These are phyloP conservation scores for Exsudoporus frostii DNA, from an alignment of 768 basidiomycete genomes.

Conservation along the genomic window DNA sequence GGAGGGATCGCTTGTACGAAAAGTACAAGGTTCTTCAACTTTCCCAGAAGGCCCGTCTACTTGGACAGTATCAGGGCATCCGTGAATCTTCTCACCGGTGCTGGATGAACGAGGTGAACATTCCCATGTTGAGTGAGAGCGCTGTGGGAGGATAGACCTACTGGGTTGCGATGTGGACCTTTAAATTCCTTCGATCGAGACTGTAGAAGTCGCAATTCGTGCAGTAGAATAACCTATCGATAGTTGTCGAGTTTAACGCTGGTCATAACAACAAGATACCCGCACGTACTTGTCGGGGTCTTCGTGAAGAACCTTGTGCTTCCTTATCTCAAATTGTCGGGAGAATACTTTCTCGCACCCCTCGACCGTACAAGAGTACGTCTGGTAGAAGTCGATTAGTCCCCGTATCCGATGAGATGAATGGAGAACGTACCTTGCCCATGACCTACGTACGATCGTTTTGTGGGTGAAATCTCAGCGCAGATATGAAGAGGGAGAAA, in stretches of 20 bases:
- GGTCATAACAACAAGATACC: neutral
- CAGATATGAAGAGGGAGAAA: neutral
- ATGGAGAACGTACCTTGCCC: neutral
- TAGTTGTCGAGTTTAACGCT: neutral
- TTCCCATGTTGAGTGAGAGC: neutral
- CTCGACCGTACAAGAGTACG: neutral
- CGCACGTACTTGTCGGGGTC: slow-evolving; percentile 4
- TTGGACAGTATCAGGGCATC: slow-evolving; percentile 2
- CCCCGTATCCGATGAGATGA: neutral
- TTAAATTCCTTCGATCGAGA: neutral
- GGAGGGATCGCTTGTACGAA: slow-evolving; percentile 14
- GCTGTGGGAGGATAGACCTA: neutral
- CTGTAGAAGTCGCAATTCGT: slow-evolving; percentile 6
- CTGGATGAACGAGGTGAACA: slow-evolving; percentile 1
- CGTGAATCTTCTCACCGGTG: slow-evolving; percentile 8
- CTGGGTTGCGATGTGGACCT: slow-evolving; percentile 7
- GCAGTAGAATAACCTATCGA: slow-evolving; percentile 11
- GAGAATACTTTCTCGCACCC: slow-evolving; percentile 12
- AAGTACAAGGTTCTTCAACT: neutral
- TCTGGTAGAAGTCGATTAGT: neutral
- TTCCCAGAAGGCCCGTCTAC: neutral
- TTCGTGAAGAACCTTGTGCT: slow-evolving; percentile 10
- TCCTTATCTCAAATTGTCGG: slow-evolving; percentile 4
- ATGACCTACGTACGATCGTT: neutral
- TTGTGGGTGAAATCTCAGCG: neutral